A percentile compares a stretch with the other conserved stretches of the same genome.
Conservation (phyloP, 176 grass and related monocot genomes). For the Elymus sibiricus region DNA sequence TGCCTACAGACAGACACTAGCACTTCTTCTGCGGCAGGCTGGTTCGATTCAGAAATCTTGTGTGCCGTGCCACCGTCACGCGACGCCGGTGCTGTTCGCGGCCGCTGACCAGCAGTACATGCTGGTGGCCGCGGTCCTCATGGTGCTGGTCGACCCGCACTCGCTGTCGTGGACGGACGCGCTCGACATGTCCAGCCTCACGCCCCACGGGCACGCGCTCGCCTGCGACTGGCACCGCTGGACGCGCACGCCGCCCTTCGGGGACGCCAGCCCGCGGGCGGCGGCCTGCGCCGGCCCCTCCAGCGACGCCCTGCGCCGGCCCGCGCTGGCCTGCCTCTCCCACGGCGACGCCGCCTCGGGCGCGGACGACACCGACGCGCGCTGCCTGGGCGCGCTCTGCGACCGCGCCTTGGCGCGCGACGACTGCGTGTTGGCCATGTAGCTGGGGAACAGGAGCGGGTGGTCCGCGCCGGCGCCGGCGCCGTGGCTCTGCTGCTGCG, state of each 20-base stretch:
- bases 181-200: conserved; percentile 61
- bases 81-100: conserved; percentile 35
- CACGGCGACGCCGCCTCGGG: neutral
- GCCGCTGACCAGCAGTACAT: conserved; percentile 45
- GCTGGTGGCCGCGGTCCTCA: conserved; percentile 60
- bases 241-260: conserved; percentile 21
- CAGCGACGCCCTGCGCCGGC: conserved; percentile 46
- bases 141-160: conserved; percentile 81
- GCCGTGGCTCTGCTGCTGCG: neutral
- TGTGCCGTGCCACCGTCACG: neutral
- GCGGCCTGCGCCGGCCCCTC: conserved; percentile 29
- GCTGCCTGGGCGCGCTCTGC: conserved; percentile 70
- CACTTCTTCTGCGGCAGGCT: neutral
- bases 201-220: conserved; percentile 54
- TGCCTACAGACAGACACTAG: neutral
- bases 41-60: neutral
- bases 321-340: conserved; percentile 46
- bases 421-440: conserved; percentile 87
- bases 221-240: conserved; percentile 50
- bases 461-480: conserved; percentile 19
- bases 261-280: neutral
- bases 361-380: conserved; percentile 42
- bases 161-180: conserved; percentile 68
- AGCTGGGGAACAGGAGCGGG: conserved; percentile 57
- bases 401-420: conserved; percentile 74